Evolutionary conservation across 2,329 filamentous ascomycete species (phyloP).

Genomic region (Ceratocystis albifundus): DNA sequence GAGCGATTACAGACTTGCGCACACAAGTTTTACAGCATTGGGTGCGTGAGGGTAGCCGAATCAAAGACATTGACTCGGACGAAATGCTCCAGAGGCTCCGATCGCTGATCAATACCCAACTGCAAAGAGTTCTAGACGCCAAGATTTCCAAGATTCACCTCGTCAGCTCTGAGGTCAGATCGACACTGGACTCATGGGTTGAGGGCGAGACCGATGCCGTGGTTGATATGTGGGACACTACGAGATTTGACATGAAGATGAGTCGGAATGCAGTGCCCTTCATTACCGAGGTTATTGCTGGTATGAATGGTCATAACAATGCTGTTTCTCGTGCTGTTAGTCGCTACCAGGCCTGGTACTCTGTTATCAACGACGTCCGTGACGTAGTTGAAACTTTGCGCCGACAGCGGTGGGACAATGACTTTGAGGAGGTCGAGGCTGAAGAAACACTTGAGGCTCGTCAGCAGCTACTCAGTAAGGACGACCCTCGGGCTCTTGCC

Average conservation of each 20-base stretch:
- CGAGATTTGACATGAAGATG: slow-evolving; percentile 50
- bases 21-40: slow-evolving; percentile 61
- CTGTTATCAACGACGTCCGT: slow-evolving; percentile 56
- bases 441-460: slow-evolving; percentile 57
- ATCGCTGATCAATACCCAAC: slow-evolving; percentile 54
- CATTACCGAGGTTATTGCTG: slow-evolving; percentile 55
- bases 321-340: slow-evolving; percentile 50
- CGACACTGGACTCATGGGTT: slow-evolving; percentile 50
- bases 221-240: slow-evolving; percentile 53
- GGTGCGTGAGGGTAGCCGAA: slow-evolving; percentile 56
- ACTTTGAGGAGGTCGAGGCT: slow-evolving; percentile 61
- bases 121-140: slow-evolving; percentile 50
- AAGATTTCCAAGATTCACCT: slow-evolving; percentile 54
- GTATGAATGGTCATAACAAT: slow-evolving; percentile 60
- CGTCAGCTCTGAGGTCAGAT: slow-evolving; percentile 53
- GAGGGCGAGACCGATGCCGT: slow-evolving; percentile 40
- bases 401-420: slow-evolving; percentile 63
- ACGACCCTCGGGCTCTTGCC: slow-evolving; percentile 56
- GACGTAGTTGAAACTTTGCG: slow-evolving; percentile 53
- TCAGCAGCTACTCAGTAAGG: slow-evolving; percentile 55
- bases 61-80: slow-evolving; percentile 54
- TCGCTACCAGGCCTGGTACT: slow-evolving; percentile 60
- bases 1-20: slow-evolving; percentile 56
- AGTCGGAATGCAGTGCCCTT: slow-evolving; percentile 54
- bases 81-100: slow-evolving; percentile 59